phyloP scores from a whole-genome alignment of 1,284 basidiomycete genomes.

The Lignosus rhinocerotis region DNA sequence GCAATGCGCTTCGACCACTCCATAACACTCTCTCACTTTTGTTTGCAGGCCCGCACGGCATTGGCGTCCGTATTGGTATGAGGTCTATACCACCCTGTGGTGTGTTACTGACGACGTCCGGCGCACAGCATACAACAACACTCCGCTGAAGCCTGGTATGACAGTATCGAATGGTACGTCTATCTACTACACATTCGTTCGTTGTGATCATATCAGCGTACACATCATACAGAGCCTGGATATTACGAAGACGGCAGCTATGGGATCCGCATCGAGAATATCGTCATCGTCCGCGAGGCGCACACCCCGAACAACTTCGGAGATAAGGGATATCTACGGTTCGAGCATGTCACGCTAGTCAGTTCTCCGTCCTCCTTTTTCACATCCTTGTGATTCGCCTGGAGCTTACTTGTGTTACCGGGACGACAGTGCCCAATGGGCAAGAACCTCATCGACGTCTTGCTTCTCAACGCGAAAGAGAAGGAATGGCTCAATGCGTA shows the following conservation, averaged over 20 bases:
- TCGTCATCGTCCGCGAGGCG: slow-evolving; percentile 74
- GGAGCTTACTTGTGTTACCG: background rate
- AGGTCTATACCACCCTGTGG: background rate
- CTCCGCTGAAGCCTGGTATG: slow-evolving; percentile 81
- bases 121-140: slow-evolving; percentile 59
- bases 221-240: slow-evolving; percentile 67
- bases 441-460: slow-evolving; percentile 74
- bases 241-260: slow-evolving; percentile 93
- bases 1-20: background rate
- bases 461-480: slow-evolving; percentile 69
- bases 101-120: background rate
- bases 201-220: background rate
- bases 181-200: background rate
- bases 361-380: slow-evolving; percentile 10
- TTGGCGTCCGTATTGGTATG: slow-evolving; percentile 76
- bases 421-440: slow-evolving; percentile 80
- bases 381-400: background rate
- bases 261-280: slow-evolving; percentile 92
- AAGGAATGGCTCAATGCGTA: slow-evolving; percentile 85
- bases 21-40: background rate
- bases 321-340: slow-evolving; percentile 76
- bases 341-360: slow-evolving; percentile 86
- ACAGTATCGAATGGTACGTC: slow-evolving; percentile 79
- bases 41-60: slow-evolving; percentile 74
- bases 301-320: slow-evolving; percentile 86